Evolutionary conservation across 805 yeast genomes (phyloP).

Genomic region (Ogataea polymorpha): DNA sequence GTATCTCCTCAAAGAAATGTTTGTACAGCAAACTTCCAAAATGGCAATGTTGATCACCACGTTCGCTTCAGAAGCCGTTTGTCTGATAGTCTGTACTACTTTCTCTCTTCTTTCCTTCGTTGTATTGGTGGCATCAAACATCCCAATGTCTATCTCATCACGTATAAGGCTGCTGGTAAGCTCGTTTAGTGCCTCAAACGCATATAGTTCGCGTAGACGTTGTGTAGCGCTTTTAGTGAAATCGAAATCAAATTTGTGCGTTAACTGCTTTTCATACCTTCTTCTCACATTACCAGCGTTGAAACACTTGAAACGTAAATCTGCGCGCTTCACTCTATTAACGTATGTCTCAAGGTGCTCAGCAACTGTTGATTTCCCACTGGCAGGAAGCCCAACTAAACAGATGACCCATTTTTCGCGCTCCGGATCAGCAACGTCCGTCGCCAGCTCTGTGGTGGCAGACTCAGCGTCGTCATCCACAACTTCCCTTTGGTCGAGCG

Average conservation of each 20-base stretch:
- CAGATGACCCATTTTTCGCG: conserved; percentile 32
- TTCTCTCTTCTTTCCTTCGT: conserved; percentile 56
- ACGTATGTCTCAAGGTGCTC: conserved; percentile 28
- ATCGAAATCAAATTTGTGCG: conserved; percentile 27
- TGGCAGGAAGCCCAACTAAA: conserved; percentile 84
- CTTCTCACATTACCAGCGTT: conserved; percentile 55
- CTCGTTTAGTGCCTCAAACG: conserved; percentile 84
- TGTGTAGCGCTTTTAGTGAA: conserved; percentile 42
- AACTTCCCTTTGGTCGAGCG: conserved; percentile 19
- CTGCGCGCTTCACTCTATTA: conserved; percentile 8
- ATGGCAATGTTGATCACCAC: conserved; percentile 46
- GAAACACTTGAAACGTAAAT: conserved; percentile 33
- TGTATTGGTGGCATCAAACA: conserved; percentile 70
- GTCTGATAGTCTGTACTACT: conserved; percentile 51
- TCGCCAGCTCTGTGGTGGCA: conserved; percentile 5
- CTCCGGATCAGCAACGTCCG: conserved; percentile 7
- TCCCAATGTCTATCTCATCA: conserved; percentile 87
- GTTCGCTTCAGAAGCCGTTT: conserved; percentile 45
- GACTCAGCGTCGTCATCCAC: conserved; percentile 13
- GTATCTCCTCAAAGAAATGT: conserved; percentile 47
- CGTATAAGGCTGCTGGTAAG: conserved; percentile 67
- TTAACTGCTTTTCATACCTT: conserved; percentile 25
- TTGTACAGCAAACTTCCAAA: conserved; percentile 59
- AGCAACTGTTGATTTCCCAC: conserved; percentile 71
- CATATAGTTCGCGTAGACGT: conserved; percentile 83